Evolutionary conservation across 805 yeast species (phyloP), one percentile per base, ranked within the genome.

Genomic region (Torulaspora delbrueckii): DNA sequence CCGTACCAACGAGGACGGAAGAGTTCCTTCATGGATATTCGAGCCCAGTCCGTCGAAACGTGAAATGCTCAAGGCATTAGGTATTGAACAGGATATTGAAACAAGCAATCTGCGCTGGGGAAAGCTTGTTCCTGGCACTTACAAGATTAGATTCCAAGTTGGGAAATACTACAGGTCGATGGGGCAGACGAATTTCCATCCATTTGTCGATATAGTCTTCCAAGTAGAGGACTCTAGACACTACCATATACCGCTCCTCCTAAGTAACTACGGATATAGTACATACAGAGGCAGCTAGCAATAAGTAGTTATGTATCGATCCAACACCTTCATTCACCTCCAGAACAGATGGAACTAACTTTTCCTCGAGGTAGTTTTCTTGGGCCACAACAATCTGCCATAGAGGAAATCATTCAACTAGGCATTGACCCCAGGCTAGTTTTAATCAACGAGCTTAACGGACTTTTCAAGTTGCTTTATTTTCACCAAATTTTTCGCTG

Each of bases 231-330:
- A 73, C 51, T 87, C 82, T 48, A 70, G 77, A 31, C 98, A 90
- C 63, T 90, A 88, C 66, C 98, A 90, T 62, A 84, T 90, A 44
- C 98, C 98, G 0, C 68, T 90, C 50, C 73, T 90, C 43, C 70
- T 90, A 47, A 81, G 96, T 36, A 87, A 87, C 60, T 87, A 84
- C 67, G 84, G 96, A 27, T 90, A 89, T 68, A 79, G 95, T 5
- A 90, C 97, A 0, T 90, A 90, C 69, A 76, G 97, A 46, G 98
- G 98, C 1, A 79, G 86, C 59, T 84, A 58, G 30, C 13, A 26
- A n/a, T n/a, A 26, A 4, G 22, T 19, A 19, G 5, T 5, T 19
- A 19, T 19, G 22, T 19, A 19, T 3, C 22, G 22, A 19, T 19
- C 3, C 6, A 19, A 19, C 22, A 19, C 3, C 3, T 19, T 19